Evolutionary conservation across 108 stramenopile genomes (phyloP).

Genomic region (Parietichytrium sp.): DNA sequence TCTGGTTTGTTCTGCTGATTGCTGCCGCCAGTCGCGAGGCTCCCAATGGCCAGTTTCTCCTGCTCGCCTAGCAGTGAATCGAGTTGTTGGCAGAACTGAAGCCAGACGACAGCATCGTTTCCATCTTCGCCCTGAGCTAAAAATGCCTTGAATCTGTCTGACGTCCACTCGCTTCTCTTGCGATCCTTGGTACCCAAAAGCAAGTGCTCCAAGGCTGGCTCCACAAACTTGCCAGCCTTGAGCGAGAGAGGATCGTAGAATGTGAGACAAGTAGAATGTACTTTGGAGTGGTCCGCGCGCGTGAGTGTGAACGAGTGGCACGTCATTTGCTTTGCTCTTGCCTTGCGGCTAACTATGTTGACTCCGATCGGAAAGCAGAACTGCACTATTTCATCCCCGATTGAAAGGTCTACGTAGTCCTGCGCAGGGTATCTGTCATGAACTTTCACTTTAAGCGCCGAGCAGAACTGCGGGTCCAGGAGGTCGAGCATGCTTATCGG

Average conservation of each 20-base stretch:
- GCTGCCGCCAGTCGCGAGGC: too few relatives aligned
- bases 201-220: background rate
- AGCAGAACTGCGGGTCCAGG: background rate
- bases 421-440: background rate
- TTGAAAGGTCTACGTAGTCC: background rate
- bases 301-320: background rate
- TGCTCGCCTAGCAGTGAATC: background rate
- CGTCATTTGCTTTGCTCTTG: background rate
- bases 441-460: background rate
- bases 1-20: background rate
- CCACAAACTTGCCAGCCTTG: background rate
- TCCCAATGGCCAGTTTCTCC: too few relatives aligned
- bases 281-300: background rate
- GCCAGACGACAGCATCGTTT: background rate
- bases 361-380: conserved; percentile 20
- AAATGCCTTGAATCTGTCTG: background rate
- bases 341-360: background rate
- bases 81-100: conserved; percentile 26
- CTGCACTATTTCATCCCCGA: background rate
- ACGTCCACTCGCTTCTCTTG: background rate
- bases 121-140: background rate
- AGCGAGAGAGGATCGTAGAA: background rate
- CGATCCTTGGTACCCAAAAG: background rate
- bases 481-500: conserved; percentile 10
- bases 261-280: background rate